Evolutionary conservation across 106 monocot species (phyloP).

Genomic region (Dendrobium chrysotoxum): DNA sequence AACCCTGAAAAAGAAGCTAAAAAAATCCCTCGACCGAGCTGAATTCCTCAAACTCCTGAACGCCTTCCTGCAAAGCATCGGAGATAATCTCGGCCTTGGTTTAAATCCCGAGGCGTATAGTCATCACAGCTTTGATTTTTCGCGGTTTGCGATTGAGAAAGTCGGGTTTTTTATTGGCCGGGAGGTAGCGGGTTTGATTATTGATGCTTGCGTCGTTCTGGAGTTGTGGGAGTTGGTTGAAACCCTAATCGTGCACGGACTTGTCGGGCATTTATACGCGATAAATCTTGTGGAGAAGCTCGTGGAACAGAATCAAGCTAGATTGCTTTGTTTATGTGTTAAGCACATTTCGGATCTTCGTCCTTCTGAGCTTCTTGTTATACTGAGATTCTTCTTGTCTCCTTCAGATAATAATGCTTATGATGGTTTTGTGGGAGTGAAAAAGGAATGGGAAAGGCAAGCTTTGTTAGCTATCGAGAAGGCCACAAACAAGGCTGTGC

Average conservation of each 20-base stretch:
- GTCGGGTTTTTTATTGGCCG: slow-evolving; percentile 21
- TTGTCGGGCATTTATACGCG: slow-evolving; percentile 23
- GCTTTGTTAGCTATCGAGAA: slow-evolving; percentile 53
- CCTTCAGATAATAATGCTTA: slow-evolving; percentile 31
- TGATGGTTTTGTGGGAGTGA: slow-evolving; percentile 41
- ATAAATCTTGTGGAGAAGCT: slow-evolving; percentile 45
- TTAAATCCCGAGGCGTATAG: neutral
- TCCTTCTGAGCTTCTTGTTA: slow-evolving; percentile 27
- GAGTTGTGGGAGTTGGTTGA: slow-evolving; percentile 44
- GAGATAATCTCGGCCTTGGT: slow-evolving; percentile 2
- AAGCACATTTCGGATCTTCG: slow-evolving; percentile 36
- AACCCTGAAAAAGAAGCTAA: slow-evolving; percentile 26
- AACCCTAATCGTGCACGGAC: slow-evolving; percentile 16
- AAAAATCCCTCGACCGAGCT: slow-evolving; percentile 11
- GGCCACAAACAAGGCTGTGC: slow-evolving; percentile 22
- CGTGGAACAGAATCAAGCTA: slow-evolving; percentile 30
- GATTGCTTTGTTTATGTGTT: slow-evolving; percentile 44
- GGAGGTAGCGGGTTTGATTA: slow-evolving; percentile 26
- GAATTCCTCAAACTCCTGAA: slow-evolving; percentile 23
- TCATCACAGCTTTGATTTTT: neutral
- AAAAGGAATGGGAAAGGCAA: slow-evolving; percentile 60
- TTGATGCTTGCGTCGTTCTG: slow-evolving; percentile 32
- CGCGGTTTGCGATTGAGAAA: slow-evolving; percentile 15
- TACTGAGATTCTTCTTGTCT: slow-evolving; percentile 53
- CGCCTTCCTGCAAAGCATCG: slow-evolving; percentile 17